Base-by-base conservation (phyloP, 768 basidiomycete species). In the Calocybe cyanea region DNA sequence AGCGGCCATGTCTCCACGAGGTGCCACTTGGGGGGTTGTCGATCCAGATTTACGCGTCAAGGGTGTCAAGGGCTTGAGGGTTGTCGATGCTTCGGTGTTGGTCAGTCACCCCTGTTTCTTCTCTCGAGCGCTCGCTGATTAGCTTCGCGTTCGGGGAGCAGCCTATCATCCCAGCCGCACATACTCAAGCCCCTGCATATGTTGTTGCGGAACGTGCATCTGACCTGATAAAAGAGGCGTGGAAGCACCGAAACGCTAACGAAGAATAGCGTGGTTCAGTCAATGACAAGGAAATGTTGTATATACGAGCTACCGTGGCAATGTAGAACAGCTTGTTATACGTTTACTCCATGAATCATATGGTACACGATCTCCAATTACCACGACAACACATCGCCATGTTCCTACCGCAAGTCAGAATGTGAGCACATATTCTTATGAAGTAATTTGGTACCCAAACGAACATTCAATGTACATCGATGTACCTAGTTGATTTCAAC, bases 61-160 rank as follows among this genome's bases (percentile, higher is more conserved):
- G 49, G 65, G 65, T 8, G 56, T 63, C 2, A 28, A 13, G 0
- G 68, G 64, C 8, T 35, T 70, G n/a, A 51, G 70, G 4, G 51
- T 71, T n/a, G 61, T 70, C 5, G 68, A 69, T 51, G 59, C 63
- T 9, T 65, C 65, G 35, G 57, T 67, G 2, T 20, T 50, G 20
- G 49, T 52, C 35, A 36, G 52, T 35, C 32, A 3, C 14, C 33
- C 14, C 10, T 7, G 15, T 38, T 8, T 7, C 10, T 38, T 7
- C 20, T 38, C 2, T 21, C 5, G 5, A 28, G 5, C 5, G 5
- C 11, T 6, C 11, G 11, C 11, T 28, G 11, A 28, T 28, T 11
- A 28, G 25, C 11, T 28, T 28, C 11, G 25, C 25, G 25, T 5
- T 28, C 11, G 25, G 11, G 11, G n/a, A n/a, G 8, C 31, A 38